These are phyloP conservation scores for Russula brevipes DNA, from an alignment of 768 basidiomycete genomes.

Conservation along the genomic window DNA sequence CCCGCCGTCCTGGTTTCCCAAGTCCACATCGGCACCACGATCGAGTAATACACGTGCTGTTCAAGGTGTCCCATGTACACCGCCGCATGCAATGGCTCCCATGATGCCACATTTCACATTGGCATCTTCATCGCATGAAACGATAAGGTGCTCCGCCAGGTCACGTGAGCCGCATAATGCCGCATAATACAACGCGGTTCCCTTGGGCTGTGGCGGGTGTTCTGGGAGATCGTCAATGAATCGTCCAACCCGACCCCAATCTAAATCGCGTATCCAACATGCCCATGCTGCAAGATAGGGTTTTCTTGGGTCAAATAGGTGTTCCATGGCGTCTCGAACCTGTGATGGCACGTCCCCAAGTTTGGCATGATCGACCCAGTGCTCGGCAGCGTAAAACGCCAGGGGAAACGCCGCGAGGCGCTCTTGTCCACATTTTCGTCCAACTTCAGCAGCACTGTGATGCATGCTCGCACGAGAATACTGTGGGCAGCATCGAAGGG, in stretches of 20 bases:
- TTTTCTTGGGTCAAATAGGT: neutral
- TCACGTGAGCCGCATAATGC: no score
- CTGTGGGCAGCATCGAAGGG: neutral
- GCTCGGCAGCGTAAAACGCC: neutral
- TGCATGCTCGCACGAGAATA: neutral
- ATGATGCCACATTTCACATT: no score
- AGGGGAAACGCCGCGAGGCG: neutral
- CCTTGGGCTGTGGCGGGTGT: no score
- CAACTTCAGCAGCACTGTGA: neutral
- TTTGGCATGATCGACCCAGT: neutral
- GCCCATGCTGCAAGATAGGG: neutral
- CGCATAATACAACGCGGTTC: no score
- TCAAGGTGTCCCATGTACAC: no score
- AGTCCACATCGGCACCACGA: no score
- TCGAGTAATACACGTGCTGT: no score
- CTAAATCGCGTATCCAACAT: neutral
- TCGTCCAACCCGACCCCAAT: neutral
- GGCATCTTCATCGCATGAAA: no score
- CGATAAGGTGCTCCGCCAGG: no score
- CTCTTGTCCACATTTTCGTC: neutral
- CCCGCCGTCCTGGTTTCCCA: no score
- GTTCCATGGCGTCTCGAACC: neutral
- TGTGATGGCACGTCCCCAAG: neutral
- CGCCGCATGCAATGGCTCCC: no score
- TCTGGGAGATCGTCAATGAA: neutral